Percentiles rank a stretch among this genome's conserved stretches.
Conservation (phyloP, 148 eudicot species). For the Rhododendron griersonianum region DNA sequence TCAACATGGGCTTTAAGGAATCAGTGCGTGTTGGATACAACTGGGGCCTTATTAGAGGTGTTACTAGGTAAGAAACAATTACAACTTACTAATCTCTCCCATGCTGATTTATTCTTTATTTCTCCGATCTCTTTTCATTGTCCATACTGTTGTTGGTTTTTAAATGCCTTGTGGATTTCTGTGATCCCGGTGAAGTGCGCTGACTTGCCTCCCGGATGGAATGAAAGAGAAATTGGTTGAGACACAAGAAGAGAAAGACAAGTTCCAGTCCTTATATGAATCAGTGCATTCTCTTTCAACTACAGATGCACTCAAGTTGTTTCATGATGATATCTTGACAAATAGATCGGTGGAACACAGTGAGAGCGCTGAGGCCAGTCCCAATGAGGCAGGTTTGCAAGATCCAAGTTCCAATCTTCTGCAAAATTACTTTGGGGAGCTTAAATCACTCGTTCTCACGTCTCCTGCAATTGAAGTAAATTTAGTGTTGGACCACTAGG, state of each 20-base stretch:
- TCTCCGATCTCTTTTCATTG: neutral
- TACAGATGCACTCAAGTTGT: slow-evolving; percentile 59
- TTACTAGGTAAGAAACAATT: slow-evolving; percentile 58
- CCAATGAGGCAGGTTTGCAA: slow-evolving; percentile 9
- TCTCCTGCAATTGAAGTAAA: slow-evolving; percentile 35
- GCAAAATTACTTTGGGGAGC: slow-evolving; percentile 35
- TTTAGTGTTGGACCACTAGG: slow-evolving; percentile 15
- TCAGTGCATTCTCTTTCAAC: slow-evolving; percentile 51
- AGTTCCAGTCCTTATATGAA: slow-evolving; percentile 47
- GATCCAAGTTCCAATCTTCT: slow-evolving; percentile 27
- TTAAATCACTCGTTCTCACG: slow-evolving; percentile 38
- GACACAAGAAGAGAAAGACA: slow-evolving; percentile 39
- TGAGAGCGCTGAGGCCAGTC: slow-evolving; percentile 12
- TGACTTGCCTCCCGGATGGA: slow-evolving; percentile 53
- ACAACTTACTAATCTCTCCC: neutral
- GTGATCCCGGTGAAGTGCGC: slow-evolving; percentile 39
- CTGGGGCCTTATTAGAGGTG: slow-evolving; percentile 78
- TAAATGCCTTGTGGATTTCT: neutral
- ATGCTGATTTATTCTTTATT: neutral
- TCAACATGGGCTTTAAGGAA: slow-evolving; percentile 71
- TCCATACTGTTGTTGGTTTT: neutral
- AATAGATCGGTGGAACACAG: slow-evolving; percentile 16
- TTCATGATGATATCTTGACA: slow-evolving; percentile 33
- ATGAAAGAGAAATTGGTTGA: slow-evolving; percentile 49
- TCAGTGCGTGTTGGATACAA: slow-evolving; percentile 58